Base-by-base conservation (phyloP, 2,329 filamentous ascomycete genomes). In the Pseudocercospora macadamiae region DNA sequence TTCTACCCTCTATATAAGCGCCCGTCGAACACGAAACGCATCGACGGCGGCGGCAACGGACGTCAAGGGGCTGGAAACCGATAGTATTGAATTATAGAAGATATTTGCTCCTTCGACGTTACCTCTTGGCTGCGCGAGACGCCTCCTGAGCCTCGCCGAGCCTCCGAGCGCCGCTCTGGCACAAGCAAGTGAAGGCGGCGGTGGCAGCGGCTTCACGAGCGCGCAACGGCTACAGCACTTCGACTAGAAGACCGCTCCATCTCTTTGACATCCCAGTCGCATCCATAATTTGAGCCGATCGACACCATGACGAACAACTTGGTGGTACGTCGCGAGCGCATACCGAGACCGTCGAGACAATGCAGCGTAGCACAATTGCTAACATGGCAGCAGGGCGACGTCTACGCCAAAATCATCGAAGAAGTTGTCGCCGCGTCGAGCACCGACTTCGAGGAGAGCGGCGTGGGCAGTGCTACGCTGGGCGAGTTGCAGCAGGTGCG, bases 391-490 rank as follows among this genome's bases (percentile, higher is more conserved):
- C 66, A 87, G 80, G 95, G 95, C 71, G 79, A 80, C 66, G 88
- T 97, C 71, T 99, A 97, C 77, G 82, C 87, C 76, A 91, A 95
- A 79, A 92, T 99, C 74, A 91, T 97, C 76, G 89, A 93, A 69
- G 89, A 90, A 70, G 79, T 81, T 61, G 74, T 80, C 60, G 66
- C 70, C 51, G 73, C 74, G 67, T 97, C 93, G 71, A 86, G 90
- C 72, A 90, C 93, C 72, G 95, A 97, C 77, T 97, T 99, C 74
- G 95, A 99, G 76, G 95, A 99, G 79, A 91, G 89, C 68, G 95
- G 95, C 70, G 89, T 97, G 65, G 91, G 96, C 70, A 89, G 93
- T 75, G 82, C 85, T 68, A 93, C 93, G 52, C 80, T 99, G 70
- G 86, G 93, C 67, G 91, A 96, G 75, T 81, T 99, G 82, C 88